phyloP scores from a whole-genome alignment of 2,329 filamentous ascomycete genomes.

The Conoideocrella luteorostrata region DNA sequence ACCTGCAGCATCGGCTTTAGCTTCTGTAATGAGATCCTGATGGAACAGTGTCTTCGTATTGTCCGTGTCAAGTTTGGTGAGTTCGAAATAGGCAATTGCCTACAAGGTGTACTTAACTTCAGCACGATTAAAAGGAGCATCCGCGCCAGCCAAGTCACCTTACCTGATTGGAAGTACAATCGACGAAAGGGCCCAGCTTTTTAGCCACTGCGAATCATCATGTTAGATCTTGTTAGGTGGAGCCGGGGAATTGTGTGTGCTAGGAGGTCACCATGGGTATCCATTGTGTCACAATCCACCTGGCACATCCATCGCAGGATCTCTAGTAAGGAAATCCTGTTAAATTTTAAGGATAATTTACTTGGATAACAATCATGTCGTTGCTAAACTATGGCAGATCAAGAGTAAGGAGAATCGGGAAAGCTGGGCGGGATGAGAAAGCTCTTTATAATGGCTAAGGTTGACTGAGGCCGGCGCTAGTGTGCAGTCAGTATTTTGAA shows the following conservation, averaged over 20 bases:
- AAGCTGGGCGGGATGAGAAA: no score
- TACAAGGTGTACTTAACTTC: no score
- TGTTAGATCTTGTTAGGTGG: conserved; percentile 9
- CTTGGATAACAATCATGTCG: no score
- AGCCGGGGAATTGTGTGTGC: neutral
- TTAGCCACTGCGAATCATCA: neutral
- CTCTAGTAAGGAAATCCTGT: conserved; percentile 21
- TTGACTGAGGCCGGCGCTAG: neutral
- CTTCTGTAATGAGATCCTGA: conserved; percentile 23
- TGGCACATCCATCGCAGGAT: conserved; percentile 20
- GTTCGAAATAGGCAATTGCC: conserved; percentile 28
- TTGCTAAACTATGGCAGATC: no score
- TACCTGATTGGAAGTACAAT: conserved; percentile 31
- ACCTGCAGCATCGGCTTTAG: conserved; percentile 18
- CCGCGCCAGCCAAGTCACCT: neutral
- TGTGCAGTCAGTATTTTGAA: no score
- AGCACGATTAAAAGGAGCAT: neutral
- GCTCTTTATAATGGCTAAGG: neutral
- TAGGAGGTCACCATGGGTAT: conserved; percentile 20
- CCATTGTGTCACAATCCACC: conserved; percentile 31
- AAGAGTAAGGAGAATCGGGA: no score
- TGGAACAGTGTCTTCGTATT: conserved; percentile 15
- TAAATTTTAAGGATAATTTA: neutral
- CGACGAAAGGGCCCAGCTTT: conserved; percentile 27
- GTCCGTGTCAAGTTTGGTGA: conserved; percentile 18